Conservation (phyloP, 345 rosid genomes). For the Dovyalis caffra region DNA sequence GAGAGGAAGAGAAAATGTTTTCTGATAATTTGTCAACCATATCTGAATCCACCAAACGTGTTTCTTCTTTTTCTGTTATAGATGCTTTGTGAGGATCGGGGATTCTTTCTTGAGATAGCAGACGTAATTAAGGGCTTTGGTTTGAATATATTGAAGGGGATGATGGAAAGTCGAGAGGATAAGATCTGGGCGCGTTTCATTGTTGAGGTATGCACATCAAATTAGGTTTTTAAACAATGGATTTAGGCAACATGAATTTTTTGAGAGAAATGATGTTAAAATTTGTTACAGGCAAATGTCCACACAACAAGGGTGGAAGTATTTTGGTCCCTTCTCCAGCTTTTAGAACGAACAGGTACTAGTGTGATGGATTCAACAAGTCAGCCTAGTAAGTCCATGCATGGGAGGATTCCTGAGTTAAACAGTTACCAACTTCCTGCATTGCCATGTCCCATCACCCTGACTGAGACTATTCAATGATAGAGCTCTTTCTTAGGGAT, state of each 20-base stretch:
- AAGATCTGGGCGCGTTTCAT: constrained; percentile 82
- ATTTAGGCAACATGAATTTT: background rate
- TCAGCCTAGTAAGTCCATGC: constrained; percentile 24
- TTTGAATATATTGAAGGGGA: constrained; percentile 75
- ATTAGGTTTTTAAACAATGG: background rate
- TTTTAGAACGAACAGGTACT: constrained; percentile 48
- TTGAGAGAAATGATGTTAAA: constrained; percentile 7
- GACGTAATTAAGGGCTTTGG: constrained; percentile 69
- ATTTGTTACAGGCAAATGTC: constrained; percentile 50
- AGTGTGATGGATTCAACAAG: constrained; percentile 30
- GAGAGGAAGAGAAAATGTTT: constrained; percentile 1
- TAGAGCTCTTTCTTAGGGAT: background rate
- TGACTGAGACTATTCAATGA: constrained; percentile 16
- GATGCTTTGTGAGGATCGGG: constrained; percentile 84
- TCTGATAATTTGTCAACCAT: background rate
- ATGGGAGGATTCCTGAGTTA: constrained; percentile 27
- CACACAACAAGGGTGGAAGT: constrained; percentile 66
- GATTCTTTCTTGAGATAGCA: constrained; percentile 79
- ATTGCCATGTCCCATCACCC: constrained; percentile 22
- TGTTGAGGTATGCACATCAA: constrained; percentile 55
- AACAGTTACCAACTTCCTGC: constrained; percentile 33
- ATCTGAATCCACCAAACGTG: background rate
- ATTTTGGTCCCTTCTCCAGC: constrained; percentile 76
- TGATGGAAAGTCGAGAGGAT: constrained; percentile 56
- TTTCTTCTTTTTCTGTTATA: constrained; percentile 22